Conservation (phyloP, 257 asterid species). For the Anisodus tanguticus region DNA sequence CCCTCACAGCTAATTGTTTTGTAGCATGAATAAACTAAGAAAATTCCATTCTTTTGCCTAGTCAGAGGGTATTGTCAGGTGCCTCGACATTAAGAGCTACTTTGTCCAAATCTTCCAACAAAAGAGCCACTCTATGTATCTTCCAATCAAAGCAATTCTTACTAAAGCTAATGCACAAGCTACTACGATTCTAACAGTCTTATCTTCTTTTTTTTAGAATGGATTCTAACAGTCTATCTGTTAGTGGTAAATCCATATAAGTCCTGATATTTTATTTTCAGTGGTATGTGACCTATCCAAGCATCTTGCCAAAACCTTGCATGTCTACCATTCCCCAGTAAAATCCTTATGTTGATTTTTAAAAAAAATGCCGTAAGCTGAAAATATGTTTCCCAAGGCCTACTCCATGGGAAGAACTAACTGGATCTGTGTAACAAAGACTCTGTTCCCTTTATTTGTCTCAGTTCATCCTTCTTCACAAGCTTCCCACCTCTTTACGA, state of each 20-base stretch:
- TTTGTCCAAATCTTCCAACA: background rate
- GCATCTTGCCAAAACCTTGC: background rate
- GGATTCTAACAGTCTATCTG: background rate
- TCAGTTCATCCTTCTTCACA: background rate
- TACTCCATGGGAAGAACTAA: background rate
- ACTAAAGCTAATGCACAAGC: background rate
- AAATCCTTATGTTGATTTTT: background rate
- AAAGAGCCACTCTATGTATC: background rate
- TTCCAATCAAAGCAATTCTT: background rate
- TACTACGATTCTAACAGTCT: background rate
- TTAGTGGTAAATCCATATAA: background rate
- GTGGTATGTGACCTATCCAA: background rate
- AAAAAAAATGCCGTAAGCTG: background rate
- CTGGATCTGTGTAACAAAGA: background rate
- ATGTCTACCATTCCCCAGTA: background rate
- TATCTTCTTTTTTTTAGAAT: too few relatives aligned
- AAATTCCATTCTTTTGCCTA: background rate
- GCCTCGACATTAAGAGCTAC: background rate
- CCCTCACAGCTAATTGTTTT: background rate
- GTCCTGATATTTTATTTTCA: background rate
- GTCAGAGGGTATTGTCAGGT: background rate
- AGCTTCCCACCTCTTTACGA: background rate
- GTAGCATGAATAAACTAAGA: background rate
- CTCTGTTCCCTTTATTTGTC: background rate
- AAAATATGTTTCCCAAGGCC: background rate